A percentile compares a stretch with the other conserved stretches of the same genome.
Evolutionary conservation across 164 flowering plant species (phyloP).

Genomic region (Saururus chinensis): DNA sequence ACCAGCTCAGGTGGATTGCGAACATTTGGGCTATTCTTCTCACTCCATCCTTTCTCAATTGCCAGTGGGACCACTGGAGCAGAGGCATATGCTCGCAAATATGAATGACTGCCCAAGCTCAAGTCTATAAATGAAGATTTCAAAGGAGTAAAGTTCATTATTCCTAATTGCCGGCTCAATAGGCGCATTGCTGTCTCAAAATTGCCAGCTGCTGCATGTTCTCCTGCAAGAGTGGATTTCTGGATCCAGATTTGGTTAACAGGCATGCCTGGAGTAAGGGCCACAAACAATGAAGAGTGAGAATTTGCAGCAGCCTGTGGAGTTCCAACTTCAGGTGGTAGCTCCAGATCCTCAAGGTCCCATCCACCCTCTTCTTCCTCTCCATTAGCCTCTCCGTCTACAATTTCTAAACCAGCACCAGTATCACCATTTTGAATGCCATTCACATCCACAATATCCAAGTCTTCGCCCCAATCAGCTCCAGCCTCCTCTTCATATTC

Average conservation of each 20-base stretch:
- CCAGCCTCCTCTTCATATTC: slow-evolving; percentile 57
- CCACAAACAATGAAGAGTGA: slow-evolving; percentile 51
- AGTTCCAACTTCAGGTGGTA: slow-evolving; percentile 50
- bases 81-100: slow-evolving; percentile 47
- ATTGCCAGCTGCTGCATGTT: slow-evolving; percentile 93
- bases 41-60: slow-evolving; percentile 56
- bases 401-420: slow-evolving; percentile 25
- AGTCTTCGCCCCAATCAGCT: slow-evolving; percentile 77
- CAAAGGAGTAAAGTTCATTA: slow-evolving; percentile 64
- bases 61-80: slow-evolving; percentile 54
- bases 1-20: slow-evolving; percentile 72
- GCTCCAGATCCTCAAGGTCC: slow-evolving; percentile 50
- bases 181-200: slow-evolving; percentile 68
- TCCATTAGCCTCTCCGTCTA: slow-evolving; percentile 51
- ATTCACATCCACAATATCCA: slow-evolving; percentile 59
- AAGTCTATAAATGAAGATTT: slow-evolving; percentile 62
- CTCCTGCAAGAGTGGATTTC: slow-evolving; percentile 80
- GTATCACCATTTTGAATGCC: slow-evolving; percentile 54
- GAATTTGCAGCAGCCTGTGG: slow-evolving; percentile 39
- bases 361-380: slow-evolving; percentile 63
- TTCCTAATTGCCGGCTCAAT: slow-evolving; percentile 56
- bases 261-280: slow-evolving; percentile 78
- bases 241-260: slow-evolving; percentile 82
- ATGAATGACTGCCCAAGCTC: slow-evolving; percentile 62
- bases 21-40: slow-evolving; percentile 60